A percentile compares a stretch with the other conserved stretches of the same genome.
Evolutionary conservation across 768 basidiomycete species (phyloP).

Genomic region (Ramaria rubella): DNA sequence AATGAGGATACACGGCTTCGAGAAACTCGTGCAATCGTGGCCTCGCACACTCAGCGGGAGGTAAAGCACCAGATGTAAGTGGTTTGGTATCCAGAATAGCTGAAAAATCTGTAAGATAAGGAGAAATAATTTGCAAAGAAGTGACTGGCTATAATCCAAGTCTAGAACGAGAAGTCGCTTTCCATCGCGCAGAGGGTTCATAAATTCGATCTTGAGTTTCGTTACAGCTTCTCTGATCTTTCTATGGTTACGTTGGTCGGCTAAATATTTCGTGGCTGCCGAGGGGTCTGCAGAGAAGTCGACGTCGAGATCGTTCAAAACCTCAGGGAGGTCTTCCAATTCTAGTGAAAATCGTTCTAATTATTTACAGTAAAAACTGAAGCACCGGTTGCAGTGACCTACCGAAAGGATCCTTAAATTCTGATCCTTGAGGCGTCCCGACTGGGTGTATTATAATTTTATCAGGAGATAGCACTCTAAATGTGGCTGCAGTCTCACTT

Average conservation of each 20-base stretch:
- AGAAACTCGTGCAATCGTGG: constrained; percentile 82
- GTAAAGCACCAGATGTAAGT: constrained; percentile 72
- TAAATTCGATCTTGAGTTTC: constrained; percentile 60
- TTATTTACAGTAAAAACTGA: neutral
- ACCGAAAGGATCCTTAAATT: constrained; percentile 76
- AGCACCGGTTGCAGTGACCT: constrained; percentile 1
- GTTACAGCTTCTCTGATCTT: constrained; percentile 70
- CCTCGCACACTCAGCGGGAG: constrained; percentile 74
- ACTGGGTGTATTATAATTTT: constrained; percentile 25
- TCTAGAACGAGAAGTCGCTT: constrained; percentile 83
- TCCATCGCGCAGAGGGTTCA: constrained; percentile 66
- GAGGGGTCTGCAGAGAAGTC: constrained; percentile 61
- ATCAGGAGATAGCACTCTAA: neutral
- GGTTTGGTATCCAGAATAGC: constrained; percentile 84
- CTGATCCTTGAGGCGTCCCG: constrained; percentile 80
- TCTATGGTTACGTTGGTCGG: constrained; percentile 75
- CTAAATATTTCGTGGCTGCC: constrained; percentile 53
- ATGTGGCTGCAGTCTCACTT: constrained; percentile 5
- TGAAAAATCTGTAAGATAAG: constrained; percentile 24
- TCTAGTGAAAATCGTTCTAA: constrained; percentile 34
- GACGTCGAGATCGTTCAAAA: constrained; percentile 76
- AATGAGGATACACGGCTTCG: constrained; percentile 69
- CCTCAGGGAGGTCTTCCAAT: constrained; percentile 58
- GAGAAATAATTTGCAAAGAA: neutral
- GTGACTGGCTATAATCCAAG: constrained; percentile 71